phyloP scores from a whole-genome alignment of 768 basidiomycete species.

The Neoboletus brunneissimus region DNA sequence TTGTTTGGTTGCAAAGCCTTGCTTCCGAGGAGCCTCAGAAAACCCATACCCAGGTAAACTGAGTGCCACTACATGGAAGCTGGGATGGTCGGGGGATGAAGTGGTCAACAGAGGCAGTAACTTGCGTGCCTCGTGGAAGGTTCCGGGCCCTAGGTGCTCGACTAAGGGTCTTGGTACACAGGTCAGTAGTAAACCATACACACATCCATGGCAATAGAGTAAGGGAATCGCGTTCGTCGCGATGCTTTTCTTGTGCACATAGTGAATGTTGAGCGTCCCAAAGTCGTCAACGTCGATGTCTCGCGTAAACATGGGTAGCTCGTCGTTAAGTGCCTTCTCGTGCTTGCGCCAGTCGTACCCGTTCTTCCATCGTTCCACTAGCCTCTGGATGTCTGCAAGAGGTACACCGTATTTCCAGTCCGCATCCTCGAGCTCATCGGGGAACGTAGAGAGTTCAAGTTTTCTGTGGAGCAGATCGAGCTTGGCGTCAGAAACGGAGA shows the following conservation, averaged over 20 bases:
- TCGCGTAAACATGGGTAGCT: conserved; percentile 53
- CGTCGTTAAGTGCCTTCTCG: conserved; percentile 49
- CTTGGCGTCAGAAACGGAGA: conserved; percentile 43
- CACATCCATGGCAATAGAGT: conserved; percentile 61
- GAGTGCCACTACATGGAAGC: conserved; percentile 60
- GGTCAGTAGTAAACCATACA: conserved; percentile 6
- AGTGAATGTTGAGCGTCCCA: conserved; percentile 53
- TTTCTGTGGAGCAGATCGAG: conserved; percentile 43
- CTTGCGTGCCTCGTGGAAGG: conserved; percentile 46
- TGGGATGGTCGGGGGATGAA: conserved; percentile 42
- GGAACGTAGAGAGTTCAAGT: conserved; percentile 47
- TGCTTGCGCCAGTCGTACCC: conserved; percentile 56
- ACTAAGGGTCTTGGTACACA: neutral
- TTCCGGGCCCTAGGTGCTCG: conserved; percentile 50
- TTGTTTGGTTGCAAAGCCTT: conserved; percentile 48
- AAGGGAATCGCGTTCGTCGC: conserved; percentile 50
- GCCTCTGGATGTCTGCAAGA: conserved; percentile 45
- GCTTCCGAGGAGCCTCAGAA: conserved; percentile 52
- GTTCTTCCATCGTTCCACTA: conserved; percentile 48
- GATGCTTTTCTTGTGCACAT: conserved; percentile 52
- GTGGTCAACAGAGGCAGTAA: conserved; percentile 51
- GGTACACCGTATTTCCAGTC: conserved; percentile 53
- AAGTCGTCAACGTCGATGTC: conserved; percentile 48
- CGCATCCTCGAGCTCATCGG: conserved; percentile 54
- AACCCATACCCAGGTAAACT: conserved; percentile 64